Base-by-base conservation (phyloP, 805 yeast species). In the Barnettozyma populi region DNA sequence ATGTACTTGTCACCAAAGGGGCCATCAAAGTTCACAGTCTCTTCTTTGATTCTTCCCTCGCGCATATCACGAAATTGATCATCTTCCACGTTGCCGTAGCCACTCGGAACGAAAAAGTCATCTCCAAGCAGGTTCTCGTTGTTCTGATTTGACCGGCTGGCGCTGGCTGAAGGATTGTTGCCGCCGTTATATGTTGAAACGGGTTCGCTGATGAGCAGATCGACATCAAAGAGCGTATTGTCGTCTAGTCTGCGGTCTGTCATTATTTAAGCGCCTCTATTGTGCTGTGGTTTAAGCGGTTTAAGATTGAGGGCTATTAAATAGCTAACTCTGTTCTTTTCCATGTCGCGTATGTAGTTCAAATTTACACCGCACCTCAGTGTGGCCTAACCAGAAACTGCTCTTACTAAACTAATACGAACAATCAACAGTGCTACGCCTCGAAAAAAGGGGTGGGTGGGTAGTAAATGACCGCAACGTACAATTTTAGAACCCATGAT, bases 141-240 rank as follows among this genome's bases (percentile, higher is more conserved):
- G 13, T 35, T 35, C 23, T 20, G 20, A 35, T 35, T 35, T 20
- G 23, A 9, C 23, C 4, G 23, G 4, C 23, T 18, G 6, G n/a
- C 7, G 9, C 7, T 14, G 36, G 18, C 10, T 32, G 36, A 6
- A 18, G 23, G 7, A 18, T 20, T 43, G 19, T 47, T 36, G 42
- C 34, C 45, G 47, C 39, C 41, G 53, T 42, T 47, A 32, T 11
- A 16, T 18, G 36, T 47, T 3, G 44, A 25, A 27, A 9, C 29
- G 4, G 41, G 46, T 10, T 43, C 46, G 16, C 45, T 35, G 21
- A n/a, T 27, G 57, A 69, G 52, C 42, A 70, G 58, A 49, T 70
- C 74, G 19, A 71, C 62, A 51, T 71, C 75, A 45, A 70, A 71
- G 21, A 71, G 56, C 31, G 73, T 66, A 48, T 66, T 63, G 11